Evolutionary conservation across 805 yeast genomes (phyloP).

Genomic region (Wickerhamomyces ciferrii): DNA sequence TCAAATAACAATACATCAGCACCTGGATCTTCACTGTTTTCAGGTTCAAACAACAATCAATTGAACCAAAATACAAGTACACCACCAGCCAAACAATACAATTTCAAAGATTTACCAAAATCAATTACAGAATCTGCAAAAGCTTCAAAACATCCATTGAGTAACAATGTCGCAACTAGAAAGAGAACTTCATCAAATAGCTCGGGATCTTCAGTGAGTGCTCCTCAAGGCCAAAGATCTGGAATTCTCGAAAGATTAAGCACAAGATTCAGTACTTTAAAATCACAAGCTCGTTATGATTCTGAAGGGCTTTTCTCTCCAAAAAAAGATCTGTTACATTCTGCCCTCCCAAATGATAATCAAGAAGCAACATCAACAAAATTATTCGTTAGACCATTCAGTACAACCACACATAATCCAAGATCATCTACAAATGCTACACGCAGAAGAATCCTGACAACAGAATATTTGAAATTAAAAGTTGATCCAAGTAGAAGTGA

Average conservation of each 20-base stretch:
- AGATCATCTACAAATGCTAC: slow-evolving; percentile 17
- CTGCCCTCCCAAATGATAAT: slow-evolving; percentile 11
- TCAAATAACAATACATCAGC: slow-evolving; percentile 2
- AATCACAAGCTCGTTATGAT: slow-evolving; percentile 19
- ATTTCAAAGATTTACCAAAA: slow-evolving; percentile 31
- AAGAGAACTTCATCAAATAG: slow-evolving; percentile 20
- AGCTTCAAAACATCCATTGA: slow-evolving; percentile 8
- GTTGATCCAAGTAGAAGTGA: slow-evolving; percentile 38
- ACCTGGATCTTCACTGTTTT: background rate
- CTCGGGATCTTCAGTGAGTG: slow-evolving; percentile 14
- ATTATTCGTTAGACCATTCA: slow-evolving; percentile 4
- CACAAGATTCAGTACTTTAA: slow-evolving; percentile 24
- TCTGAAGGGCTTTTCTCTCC: slow-evolving; percentile 34
- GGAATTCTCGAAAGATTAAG: slow-evolving; percentile 30
- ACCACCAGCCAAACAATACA: slow-evolving; percentile 23
- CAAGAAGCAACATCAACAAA: slow-evolving; percentile 3
- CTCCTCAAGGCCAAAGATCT: slow-evolving; percentile 11
- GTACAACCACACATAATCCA: slow-evolving; percentile 1
- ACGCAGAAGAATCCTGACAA: slow-evolving; percentile 17
- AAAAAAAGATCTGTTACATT: slow-evolving; percentile 17
- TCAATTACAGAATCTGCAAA: slow-evolving; percentile 29
- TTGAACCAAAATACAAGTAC: slow-evolving; percentile 24
- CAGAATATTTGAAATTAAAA: slow-evolving; percentile 25
- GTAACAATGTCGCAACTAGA: slow-evolving; percentile 6
- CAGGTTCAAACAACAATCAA: background rate